Evolutionary conservation across 1,284 basidiomycete genomes (phyloP).

Genomic region (Lignosus rhinocerotis): DNA sequence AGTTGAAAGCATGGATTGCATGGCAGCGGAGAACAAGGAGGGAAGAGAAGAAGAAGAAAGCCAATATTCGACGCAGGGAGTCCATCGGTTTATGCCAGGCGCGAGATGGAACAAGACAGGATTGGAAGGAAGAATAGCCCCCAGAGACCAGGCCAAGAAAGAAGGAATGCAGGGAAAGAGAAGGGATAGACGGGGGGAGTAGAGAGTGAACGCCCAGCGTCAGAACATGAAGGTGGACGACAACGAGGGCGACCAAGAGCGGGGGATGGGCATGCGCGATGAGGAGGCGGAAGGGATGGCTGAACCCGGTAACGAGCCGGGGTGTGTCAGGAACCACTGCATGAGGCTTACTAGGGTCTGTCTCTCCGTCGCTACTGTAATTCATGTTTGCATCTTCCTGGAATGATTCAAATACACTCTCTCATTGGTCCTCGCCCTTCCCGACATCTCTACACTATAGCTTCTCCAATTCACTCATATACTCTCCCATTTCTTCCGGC

Average conservation of each 20-base stretch:
- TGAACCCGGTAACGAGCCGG: background rate
- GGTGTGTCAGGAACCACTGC: constrained; percentile 15
- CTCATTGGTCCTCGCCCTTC: constrained; percentile 13
- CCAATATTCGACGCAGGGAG: constrained; percentile 22
- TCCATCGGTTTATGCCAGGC: constrained; percentile 13
- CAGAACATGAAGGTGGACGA: constrained; percentile 27
- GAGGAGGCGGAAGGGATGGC: constrained; percentile 10
- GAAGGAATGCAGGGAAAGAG: background rate
- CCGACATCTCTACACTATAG: constrained; percentile 7
- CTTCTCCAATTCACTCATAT: constrained; percentile 8
- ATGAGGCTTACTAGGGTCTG: constrained; percentile 4
- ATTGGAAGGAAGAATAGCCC: constrained; percentile 5
- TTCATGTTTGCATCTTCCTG: constrained; percentile 8
- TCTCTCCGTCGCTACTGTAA: background rate
- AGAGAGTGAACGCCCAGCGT: constrained; percentile 25
- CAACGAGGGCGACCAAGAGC: constrained; percentile 11
- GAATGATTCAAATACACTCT: constrained; percentile 6
- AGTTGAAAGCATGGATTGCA: constrained; percentile 26
- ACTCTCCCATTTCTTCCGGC: background rate
- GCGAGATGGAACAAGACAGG: constrained; percentile 9
- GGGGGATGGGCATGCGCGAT: constrained; percentile 13
- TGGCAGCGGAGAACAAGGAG: constrained; percentile 12
- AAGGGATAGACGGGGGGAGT: background rate
- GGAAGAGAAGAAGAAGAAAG: constrained; percentile 8
- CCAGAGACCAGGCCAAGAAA: background rate